These are phyloP conservation scores for Heliamphora ciliata DNA, from an alignment of 179 eudicot genomes.

Conservation along the genomic window DNA sequence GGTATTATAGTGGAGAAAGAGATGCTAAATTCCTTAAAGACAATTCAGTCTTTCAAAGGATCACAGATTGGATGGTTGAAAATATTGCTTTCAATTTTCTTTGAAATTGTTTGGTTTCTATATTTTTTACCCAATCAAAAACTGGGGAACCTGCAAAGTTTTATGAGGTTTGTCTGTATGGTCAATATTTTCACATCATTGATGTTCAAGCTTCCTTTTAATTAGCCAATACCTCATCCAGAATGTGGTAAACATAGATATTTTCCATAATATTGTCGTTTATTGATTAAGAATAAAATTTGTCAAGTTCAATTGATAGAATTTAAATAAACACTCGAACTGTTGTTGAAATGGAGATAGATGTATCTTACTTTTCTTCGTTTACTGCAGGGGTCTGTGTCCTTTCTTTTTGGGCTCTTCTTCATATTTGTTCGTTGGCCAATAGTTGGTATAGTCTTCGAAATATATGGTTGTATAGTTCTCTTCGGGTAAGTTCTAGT, in stretches of 20 bases:
- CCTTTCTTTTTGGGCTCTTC: conserved; percentile 49
- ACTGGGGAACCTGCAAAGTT: neutral
- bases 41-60: neutral
- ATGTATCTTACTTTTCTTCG: neutral
- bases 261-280: neutral
- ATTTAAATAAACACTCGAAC: too few relatives aligned
- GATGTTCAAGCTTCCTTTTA: neutral
- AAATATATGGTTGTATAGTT: conserved; percentile 36
- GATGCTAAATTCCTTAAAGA: neutral
- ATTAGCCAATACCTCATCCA: neutral
- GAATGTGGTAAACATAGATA: neutral
- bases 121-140: neutral
- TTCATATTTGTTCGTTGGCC: conserved; percentile 62
- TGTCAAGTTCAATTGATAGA: neutral
- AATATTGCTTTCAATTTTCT: neutral
- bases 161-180: neutral
- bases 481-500: conserved; percentile 41
- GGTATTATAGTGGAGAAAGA: conserved; percentile 22
- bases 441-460: conserved; percentile 44
- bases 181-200: neutral
- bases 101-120: neutral
- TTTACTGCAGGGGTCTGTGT: conserved; percentile 36
- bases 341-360: neutral
- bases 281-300: neutral
- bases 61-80: neutral